These are phyloP conservation scores for Metschnikowia proteae DNA, from an alignment of 805 yeast genomes.

Conservation along the genomic window DNA sequence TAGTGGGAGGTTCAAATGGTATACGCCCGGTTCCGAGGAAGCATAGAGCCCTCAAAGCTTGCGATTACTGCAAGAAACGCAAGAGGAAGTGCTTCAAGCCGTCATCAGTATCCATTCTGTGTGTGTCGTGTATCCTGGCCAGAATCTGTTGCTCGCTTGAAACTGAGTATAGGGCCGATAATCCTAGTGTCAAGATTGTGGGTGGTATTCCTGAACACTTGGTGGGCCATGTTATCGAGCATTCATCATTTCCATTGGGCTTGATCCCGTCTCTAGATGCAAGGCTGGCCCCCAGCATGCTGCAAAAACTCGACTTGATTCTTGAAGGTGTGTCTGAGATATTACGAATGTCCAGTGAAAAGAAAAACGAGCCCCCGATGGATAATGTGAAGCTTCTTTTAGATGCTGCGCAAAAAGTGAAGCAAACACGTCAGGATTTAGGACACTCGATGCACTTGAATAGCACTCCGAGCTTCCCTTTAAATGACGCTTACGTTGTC, in stretches of 20 bases:
- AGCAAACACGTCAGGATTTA: conserved; percentile 5
- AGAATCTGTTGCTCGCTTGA: conserved; percentile 52
- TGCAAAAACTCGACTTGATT: conserved; percentile 28
- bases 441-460: not conserved
- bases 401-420: conserved; percentile 28
- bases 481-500: not conserved
- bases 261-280: conserved; percentile 7
- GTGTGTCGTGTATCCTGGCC: conserved; percentile 57
- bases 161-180: conserved; percentile 8
- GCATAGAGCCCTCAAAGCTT: conserved; percentile 48
- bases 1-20: not conserved
- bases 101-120: conserved; percentile 41
- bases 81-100: conserved; percentile 63
- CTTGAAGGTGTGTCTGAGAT: conserved; percentile 36
- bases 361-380: conserved; percentile 5
- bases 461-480: not conserved
- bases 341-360: conserved; percentile 11
- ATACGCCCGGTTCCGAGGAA: conserved; percentile 2
- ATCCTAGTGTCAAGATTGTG: conserved; percentile 16
- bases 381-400: conserved; percentile 25
- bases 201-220: conserved; percentile 17
- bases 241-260: conserved; percentile 9
- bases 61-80: conserved; percentile 51
- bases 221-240: conserved; percentile 7
- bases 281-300: not conserved